phyloP scores from a whole-genome alignment of 1,139 yeast genomes.

The Geotrichum phurueaensis region DNA sequence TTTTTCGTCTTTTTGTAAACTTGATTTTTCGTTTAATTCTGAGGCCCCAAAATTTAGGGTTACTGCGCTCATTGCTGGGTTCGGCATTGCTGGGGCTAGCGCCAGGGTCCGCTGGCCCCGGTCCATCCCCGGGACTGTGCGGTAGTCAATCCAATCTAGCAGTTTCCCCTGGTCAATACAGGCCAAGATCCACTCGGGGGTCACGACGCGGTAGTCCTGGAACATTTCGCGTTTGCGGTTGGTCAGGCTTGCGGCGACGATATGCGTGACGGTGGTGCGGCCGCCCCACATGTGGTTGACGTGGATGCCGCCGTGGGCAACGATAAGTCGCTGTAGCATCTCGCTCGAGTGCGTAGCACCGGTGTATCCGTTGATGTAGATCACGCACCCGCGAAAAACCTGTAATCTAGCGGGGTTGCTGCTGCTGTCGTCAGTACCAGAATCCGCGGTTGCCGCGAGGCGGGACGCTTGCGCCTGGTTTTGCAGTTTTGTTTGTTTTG shows the following conservation, averaged over 20 bases:
- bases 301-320: conserved; percentile 63
- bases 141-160: conserved; percentile 64
- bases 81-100: neutral
- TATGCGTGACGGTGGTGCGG: conserved; percentile 75
- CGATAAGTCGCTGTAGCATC: conserved; percentile 64
- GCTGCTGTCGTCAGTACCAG: conserved; percentile 17
- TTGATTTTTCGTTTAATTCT: neutral
- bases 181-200: conserved; percentile 76
- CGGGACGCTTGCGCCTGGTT: conserved; percentile 48
- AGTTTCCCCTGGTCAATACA: conserved; percentile 46
- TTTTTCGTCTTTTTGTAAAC: neutral
- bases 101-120: conserved; percentile 9
- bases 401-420: conserved; percentile 28
- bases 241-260: conserved; percentile 72
- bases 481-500: conserved; percentile 64
- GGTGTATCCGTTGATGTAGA: conserved; percentile 85
- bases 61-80: neutral
- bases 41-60: too few relatives aligned
- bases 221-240: conserved; percentile 66
- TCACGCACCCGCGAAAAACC: conserved; percentile 56
- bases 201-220: conserved; percentile 65
- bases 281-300: conserved; percentile 46
- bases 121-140: conserved; percentile 39
- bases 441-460: conserved; percentile 36
- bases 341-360: conserved; percentile 54